Evolutionary conservation across 176 grass and related monocot species (phyloP).

Genomic region (Ampelocalamus luodianensis): DNA sequence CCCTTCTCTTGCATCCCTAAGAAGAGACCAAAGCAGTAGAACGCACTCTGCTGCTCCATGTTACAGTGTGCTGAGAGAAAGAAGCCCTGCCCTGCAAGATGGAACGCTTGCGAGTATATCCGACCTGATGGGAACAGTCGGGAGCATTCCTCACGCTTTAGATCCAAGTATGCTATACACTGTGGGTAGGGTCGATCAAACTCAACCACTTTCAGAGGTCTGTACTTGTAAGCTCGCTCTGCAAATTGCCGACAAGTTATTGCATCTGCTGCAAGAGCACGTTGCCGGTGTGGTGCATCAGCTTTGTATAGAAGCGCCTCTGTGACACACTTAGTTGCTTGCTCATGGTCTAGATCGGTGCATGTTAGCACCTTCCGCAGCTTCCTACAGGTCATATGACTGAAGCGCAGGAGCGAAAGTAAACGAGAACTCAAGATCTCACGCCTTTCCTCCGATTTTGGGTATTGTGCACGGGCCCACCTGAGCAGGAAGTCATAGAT

Average conservation of each 20-base stretch:
- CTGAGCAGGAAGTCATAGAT: conserved; percentile 74
- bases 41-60: conserved; percentile 58
- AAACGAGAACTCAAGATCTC: conserved; percentile 71
- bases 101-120: conserved; percentile 74
- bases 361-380: conserved; percentile 70
- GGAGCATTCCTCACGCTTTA: conserved; percentile 74
- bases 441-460: conserved; percentile 61
- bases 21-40: conserved; percentile 74
- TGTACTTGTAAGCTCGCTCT: conserved; percentile 69
- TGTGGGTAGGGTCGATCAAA: conserved; percentile 76
- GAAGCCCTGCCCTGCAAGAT: conserved; percentile 79
- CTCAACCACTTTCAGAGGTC: conserved; percentile 82
- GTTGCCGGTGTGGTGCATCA: conserved; percentile 60
- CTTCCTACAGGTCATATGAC: conserved; percentile 76
- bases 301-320: conserved; percentile 78
- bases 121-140: conserved; percentile 62
- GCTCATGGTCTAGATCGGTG: conserved; percentile 67
- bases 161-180: conserved; percentile 81
- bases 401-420: conserved; percentile 65
- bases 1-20: conserved; percentile 93
- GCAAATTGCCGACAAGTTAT: conserved; percentile 43
- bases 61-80: conserved; percentile 71
- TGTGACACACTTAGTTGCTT: conserved; percentile 60
- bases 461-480: conserved; percentile 67
- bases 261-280: conserved; percentile 54